phyloP scores from a whole-genome alignment of 1,139 yeast genomes.

The Pneumocystis sp. region DNA sequence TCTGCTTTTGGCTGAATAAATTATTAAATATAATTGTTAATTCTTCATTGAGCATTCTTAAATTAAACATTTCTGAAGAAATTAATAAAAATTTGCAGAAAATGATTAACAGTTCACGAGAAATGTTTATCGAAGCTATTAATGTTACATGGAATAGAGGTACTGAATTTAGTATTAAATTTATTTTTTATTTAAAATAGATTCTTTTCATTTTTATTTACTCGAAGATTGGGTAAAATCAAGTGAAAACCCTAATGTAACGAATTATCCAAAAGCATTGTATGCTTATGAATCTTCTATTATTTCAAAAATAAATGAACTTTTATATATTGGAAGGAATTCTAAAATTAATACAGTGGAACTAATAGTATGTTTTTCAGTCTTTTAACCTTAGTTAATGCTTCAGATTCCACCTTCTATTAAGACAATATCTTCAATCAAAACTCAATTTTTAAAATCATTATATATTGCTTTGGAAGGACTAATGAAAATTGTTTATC shows the following conservation, averaged over 20 bases:
- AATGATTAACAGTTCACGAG: constrained; percentile 27
- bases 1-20: constrained; percentile 34
- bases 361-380: constrained; percentile 5
- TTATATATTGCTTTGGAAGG: constrained; percentile 23
- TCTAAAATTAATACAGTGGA: background rate
- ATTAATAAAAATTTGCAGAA: constrained; percentile 27
- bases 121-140: constrained; percentile 33
- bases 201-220: constrained; percentile 30
- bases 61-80: constrained; percentile 22
- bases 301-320: constrained; percentile 9
- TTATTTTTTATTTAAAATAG: constrained; percentile 21
- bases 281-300: constrained; percentile 5
- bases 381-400: constrained; percentile 13
- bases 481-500: constrained; percentile 15
- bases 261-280: constrained; percentile 19
- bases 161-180: background rate
- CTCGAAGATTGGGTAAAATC: constrained; percentile 31
- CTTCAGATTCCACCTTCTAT: constrained; percentile 33
- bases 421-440: constrained; percentile 30
- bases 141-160: constrained; percentile 32
- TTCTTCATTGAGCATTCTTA: constrained; percentile 32
- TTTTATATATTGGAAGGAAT: background rate
- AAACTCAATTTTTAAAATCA: constrained; percentile 28
- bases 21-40: constrained; percentile 29
- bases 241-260: constrained; percentile 18